Evolutionary conservation across 164 flowering plant genomes (phyloP), one percentile per base, ranked within the genome.

Genomic region (Sextonia rubra): DNA sequence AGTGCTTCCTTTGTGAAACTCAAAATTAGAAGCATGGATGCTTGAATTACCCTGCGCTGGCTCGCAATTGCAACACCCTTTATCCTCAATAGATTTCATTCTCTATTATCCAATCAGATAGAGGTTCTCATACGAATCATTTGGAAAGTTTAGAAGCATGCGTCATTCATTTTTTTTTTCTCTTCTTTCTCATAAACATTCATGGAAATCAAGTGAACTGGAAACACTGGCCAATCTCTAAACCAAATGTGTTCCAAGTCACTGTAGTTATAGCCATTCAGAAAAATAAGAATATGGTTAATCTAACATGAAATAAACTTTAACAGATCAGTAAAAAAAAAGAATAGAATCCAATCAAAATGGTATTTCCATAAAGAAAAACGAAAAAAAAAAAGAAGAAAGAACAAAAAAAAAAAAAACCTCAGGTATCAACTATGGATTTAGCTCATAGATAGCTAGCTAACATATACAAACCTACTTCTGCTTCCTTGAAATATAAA

Each of bases 1-100:
- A 15, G 80, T 83, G 73, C 81, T 86, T 44, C 85, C 88, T 78
- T 85, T 86, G 32, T 86, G 92, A 77, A 90, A 91, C 87, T 93
- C 95, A 47, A 90, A 91, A 68, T 72, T 79, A 64, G 79, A 71
- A 4, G 77, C 78, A 74, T 79, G 82, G 56, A 75, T 77, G n/a
- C 69, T 80, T 25, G 86, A 70, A 52, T 71, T 82, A 71, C 85
- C 91, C 60, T 79, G 78, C 2, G 79, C 27, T 32, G 83, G 67
- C 25, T 85, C 87, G 63, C 82, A 64, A 69, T 77, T 84, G 68
- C 74, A 83, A 69, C 88, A 85, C 12, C 85, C 83, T 76, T 92
- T 92, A 49, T 87, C 92, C 77, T 90, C 94, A 7, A 80, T 64
- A 69, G 90, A 82, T 75, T 86, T 89, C 94, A 90, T 68, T 48